These are phyloP conservation scores for Talaromyces sp. DNA, from an alignment of 2,329 filamentous ascomycete genomes.

Conservation along the genomic window DNA sequence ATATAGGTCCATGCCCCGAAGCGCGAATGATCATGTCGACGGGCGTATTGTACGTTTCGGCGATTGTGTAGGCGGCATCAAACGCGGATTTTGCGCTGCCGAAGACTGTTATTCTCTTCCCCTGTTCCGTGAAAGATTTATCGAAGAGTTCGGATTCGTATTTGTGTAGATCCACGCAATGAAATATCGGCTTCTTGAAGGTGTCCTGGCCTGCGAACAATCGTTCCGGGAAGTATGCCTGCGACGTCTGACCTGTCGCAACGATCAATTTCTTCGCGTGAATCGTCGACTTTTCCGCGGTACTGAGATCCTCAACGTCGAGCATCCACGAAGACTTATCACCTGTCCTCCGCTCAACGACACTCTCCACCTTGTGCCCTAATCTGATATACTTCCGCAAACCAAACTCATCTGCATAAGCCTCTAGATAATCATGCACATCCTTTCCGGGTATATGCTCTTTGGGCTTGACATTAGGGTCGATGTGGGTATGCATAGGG, in stretches of 20 bases:
- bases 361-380: constrained; percentile 1
- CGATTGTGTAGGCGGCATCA: constrained; percentile 62
- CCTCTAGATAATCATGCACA: constrained; percentile 57
- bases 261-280: constrained; percentile 54
- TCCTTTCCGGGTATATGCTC: constrained; percentile 60
- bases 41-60: constrained; percentile 50
- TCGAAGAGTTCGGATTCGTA: constrained; percentile 27
- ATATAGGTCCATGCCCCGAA: constrained; percentile 42
- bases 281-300: not conserved
- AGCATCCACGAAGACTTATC: constrained; percentile 43
- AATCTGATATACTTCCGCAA: constrained; percentile 48
- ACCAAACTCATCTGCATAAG: constrained; percentile 55
- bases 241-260: constrained; percentile 61
- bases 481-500: constrained; percentile 61
- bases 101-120: constrained; percentile 48
- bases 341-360: not conserved
- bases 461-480: constrained; percentile 46
- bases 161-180: constrained; percentile 54
- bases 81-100: constrained; percentile 63
- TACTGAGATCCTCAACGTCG: constrained; percentile 20
- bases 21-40: constrained; percentile 46
- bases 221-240: constrained; percentile 53
- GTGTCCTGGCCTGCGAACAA: constrained; percentile 51
- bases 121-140: constrained; percentile 28
- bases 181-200: constrained; percentile 58